These are phyloP conservation scores for Corymbia calophylla DNA, from an alignment of 441 rosid genomes.

Conservation along the genomic window DNA sequence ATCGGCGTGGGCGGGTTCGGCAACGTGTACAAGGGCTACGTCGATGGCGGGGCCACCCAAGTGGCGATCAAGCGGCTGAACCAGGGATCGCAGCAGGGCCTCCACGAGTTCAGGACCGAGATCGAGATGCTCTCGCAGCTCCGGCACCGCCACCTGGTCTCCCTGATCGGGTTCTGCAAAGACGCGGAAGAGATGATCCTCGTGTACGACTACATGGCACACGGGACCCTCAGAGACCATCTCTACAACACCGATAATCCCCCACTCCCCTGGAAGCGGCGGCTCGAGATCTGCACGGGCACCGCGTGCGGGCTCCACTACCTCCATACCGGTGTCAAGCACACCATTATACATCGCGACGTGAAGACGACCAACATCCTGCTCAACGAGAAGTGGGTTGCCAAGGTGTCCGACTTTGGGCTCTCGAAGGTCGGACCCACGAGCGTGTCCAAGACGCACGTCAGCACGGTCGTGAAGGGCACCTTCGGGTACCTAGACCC, in stretches of 20 bases:
- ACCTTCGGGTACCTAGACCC: too few relatives aligned
- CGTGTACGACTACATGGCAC: constrained; percentile 53
- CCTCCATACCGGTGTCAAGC: constrained; percentile 13
- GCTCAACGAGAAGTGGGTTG: too few relatives aligned
- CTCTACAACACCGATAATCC: constrained; percentile 35
- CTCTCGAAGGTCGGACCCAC: too few relatives aligned
- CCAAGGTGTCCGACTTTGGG: too few relatives aligned
- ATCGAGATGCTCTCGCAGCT: constrained; percentile 54
- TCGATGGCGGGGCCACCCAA: constrained; percentile 23
- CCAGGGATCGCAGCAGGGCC: constrained; percentile 29
- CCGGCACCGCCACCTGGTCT: constrained; percentile 45
- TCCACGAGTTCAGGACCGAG: constrained; percentile 43
- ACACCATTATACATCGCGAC: too few relatives aligned
- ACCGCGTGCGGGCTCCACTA: constrained; percentile 45
- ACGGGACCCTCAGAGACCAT: constrained; percentile 42
- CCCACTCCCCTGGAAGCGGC: constrained; percentile 44
- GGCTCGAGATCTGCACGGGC: constrained; percentile 56
- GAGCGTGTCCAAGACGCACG: too few relatives aligned
- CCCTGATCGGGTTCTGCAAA: constrained; percentile 51
- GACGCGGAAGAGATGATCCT: constrained; percentile 46
- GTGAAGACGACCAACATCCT: too few relatives aligned
- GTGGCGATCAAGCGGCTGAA: constrained; percentile 52
- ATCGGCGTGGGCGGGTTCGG: constrained; percentile 60
- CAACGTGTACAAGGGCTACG: constrained; percentile 42
- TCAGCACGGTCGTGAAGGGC: too few relatives aligned